A percentile compares a stretch with the other conserved stretches of the same genome.
These are phyloP conservation scores for Aspergillus ochraceoroseus DNA, from an alignment of 2,329 filamentous ascomycete species.

Conservation along the genomic window DNA sequence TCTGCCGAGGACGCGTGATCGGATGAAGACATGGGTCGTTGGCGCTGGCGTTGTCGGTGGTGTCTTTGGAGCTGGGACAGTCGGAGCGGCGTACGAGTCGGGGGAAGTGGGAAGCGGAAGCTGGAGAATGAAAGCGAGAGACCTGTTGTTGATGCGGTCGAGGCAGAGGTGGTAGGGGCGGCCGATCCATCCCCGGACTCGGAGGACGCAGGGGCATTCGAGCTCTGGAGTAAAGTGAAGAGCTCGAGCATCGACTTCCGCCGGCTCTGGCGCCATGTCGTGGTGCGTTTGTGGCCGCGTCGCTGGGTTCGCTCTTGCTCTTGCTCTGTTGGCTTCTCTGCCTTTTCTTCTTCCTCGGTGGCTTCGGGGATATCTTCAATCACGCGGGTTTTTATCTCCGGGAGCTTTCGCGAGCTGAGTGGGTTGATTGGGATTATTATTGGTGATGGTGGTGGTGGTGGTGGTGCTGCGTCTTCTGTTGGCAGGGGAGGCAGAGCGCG, in stretches of 20 bases:
- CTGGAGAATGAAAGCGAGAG: slow-evolving; percentile 8
- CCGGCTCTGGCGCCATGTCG: slow-evolving; percentile 14
- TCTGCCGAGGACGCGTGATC: neutral
- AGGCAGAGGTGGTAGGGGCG: neutral
- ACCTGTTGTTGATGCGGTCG: slow-evolving; percentile 5
- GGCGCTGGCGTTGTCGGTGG: neutral
- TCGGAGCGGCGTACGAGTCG: too few relatives aligned
- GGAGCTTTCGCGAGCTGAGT: slow-evolving; percentile 4
- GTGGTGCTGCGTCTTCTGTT: neutral
- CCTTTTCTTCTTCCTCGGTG: neutral
- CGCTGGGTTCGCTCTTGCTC: neutral
- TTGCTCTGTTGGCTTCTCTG: neutral
- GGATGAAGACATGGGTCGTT: slow-evolving; percentile 6
- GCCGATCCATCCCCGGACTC: neutral
- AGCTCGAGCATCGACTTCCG: slow-evolving; percentile 24
- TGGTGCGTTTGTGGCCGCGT: slow-evolving; percentile 7
- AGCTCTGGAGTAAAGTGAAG: slow-evolving; percentile 18
- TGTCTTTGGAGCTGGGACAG: too few relatives aligned
- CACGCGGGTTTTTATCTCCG: slow-evolving; percentile 16
- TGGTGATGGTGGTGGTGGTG: neutral
- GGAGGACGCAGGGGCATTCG: slow-evolving; percentile 6
- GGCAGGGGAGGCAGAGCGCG: too few relatives aligned
- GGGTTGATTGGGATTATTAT: neutral
- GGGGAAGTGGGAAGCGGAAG: slow-evolving; percentile 9
- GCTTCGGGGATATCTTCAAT: slow-evolving; percentile 23